Evolutionary conservation across 148 eudicot species (phyloP).

Genomic region (Rhododendron kiyosumense): DNA sequence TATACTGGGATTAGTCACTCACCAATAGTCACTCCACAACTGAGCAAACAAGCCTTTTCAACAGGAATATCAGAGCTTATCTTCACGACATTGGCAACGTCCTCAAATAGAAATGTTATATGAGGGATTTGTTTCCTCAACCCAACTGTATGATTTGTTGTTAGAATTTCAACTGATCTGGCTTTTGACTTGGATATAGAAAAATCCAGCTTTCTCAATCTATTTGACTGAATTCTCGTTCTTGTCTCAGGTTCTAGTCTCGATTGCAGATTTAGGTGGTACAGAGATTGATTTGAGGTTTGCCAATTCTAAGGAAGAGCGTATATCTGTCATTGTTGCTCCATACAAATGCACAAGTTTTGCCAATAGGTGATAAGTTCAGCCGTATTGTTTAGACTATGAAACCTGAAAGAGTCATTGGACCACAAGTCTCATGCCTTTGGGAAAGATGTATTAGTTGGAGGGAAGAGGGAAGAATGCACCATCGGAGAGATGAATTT

Average conservation of each 20-base stretch:
- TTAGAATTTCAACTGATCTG: no score
- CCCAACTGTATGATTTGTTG: background rate
- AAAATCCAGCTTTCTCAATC: background rate
- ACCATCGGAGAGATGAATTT: no score
- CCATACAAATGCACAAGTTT: slow-evolving; percentile 20
- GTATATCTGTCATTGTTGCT: slow-evolving; percentile 69
- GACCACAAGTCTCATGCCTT: no score
- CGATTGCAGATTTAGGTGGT: slow-evolving; percentile 93
- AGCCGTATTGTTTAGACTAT: no score
- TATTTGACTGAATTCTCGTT: background rate
- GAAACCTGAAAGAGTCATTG: no score
- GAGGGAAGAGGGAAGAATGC: no score
- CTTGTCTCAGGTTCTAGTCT: slow-evolving; percentile 63
- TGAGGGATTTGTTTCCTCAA: no score
- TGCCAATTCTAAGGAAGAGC: slow-evolving; percentile 72
- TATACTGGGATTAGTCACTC: background rate
- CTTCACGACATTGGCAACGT: slow-evolving; percentile 39
- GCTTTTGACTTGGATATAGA: no score
- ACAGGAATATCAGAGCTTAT: no score
- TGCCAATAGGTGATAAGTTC: no score
- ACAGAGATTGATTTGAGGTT: slow-evolving; percentile 93
- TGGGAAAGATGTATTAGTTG: no score
- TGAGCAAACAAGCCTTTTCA: no score
- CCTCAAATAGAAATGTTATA: background rate
- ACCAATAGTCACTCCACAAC: slow-evolving; percentile 42